Conservation (phyloP, 108 stramenopile species). For the Cyclotella kingstonii region DNA sequence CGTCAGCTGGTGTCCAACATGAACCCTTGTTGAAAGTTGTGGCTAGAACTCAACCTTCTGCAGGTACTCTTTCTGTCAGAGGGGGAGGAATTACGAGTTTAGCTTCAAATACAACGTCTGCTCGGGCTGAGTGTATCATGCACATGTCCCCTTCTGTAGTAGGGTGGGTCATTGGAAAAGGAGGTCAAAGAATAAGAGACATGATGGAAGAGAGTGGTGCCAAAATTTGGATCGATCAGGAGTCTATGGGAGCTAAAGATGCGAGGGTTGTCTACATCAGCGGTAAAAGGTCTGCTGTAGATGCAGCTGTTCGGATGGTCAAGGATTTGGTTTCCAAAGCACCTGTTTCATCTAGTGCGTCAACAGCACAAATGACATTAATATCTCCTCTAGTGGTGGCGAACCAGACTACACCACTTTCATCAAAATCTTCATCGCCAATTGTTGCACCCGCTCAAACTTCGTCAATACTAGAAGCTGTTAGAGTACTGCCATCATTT, state of each 20-base stretch:
- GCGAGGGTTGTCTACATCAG: constrained; percentile 83
- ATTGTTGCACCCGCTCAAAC: neutral
- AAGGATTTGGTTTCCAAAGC: constrained; percentile 77
- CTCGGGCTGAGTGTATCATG: constrained; percentile 61
- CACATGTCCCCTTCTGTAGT: constrained; percentile 76
- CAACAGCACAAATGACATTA: constrained; percentile 11
- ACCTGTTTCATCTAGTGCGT: constrained; percentile 51
- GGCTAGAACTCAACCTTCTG: constrained; percentile 33
- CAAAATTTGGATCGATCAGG: constrained; percentile 93
- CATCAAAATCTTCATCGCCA: constrained; percentile 14
- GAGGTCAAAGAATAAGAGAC: constrained; percentile 83
- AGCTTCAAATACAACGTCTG: constrained; percentile 18
- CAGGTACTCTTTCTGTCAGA: constrained; percentile 8
- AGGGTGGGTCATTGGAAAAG: constrained; percentile 90
- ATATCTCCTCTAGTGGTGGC: constrained; percentile 3
- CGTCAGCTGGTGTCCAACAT: constrained; percentile 26
- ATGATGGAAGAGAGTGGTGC: constrained; percentile 90
- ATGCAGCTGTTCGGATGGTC: constrained; percentile 70
- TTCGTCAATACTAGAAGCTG: neutral
- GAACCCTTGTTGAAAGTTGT: constrained; percentile 49
- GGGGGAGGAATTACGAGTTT: constrained; percentile 24
- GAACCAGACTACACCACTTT: constrained; percentile 10
- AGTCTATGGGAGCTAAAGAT: constrained; percentile 68
- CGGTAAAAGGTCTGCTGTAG: constrained; percentile 71
- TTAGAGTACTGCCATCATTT: constrained; percentile 28